These are phyloP conservation scores for Heritiera littoralis DNA, from an alignment of 345 rosid genomes.

Conservation along the genomic window DNA sequence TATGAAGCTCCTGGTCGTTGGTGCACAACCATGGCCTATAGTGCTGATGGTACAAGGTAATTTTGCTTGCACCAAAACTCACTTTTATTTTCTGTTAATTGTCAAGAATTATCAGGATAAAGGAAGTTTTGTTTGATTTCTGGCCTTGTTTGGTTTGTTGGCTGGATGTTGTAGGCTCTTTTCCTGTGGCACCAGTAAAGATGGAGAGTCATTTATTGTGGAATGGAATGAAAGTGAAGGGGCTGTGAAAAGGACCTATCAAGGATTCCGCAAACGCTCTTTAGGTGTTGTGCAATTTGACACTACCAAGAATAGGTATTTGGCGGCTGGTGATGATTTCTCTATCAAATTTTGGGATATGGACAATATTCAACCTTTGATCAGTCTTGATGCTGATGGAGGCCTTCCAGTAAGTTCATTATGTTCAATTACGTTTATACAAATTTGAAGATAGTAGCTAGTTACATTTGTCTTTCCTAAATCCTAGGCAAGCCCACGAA, in stretches of 20 bases:
- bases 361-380: constrained; percentile 75
- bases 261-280: constrained; percentile 78
- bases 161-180: constrained; percentile 53
- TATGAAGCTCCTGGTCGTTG: constrained; percentile 91
- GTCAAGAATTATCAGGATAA: neutral
- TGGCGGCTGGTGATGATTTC: constrained; percentile 89
- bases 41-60: constrained; percentile 86
- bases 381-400: constrained; percentile 77
- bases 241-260: constrained; percentile 72
- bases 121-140: neutral
- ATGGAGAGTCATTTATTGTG: constrained; percentile 72
- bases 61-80: constrained; percentile 16
- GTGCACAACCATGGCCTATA: constrained; percentile 92
- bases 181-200: constrained; percentile 90
- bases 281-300: constrained; percentile 83
- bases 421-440: constrained; percentile 1
- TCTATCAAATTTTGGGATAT: constrained; percentile 87
- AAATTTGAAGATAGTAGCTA: constrained; percentile 13
- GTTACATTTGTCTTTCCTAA: constrained; percentile 31
- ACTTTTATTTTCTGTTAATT: constrained; percentile 12
- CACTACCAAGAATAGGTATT: constrained; percentile 73
- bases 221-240: constrained; percentile 96
- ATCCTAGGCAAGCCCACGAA: constrained; percentile 72
- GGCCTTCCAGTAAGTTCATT: constrained; percentile 59
- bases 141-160: constrained; percentile 8